Evolutionary conservation across 2,329 filamentous ascomycete species (phyloP).

Genomic region (Cladophialophora exuberans): DNA sequence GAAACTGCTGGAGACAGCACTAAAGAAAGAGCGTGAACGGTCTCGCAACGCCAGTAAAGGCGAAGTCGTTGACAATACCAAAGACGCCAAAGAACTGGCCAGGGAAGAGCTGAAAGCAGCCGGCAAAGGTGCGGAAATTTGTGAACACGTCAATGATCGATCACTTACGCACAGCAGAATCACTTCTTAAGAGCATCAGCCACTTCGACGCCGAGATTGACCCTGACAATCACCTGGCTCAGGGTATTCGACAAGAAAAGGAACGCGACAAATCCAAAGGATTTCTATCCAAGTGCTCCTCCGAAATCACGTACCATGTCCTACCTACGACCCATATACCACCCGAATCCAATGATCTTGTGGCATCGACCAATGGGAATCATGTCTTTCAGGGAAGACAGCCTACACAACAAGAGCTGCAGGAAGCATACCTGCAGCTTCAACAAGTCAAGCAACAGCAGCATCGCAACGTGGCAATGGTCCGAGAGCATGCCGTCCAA

Average conservation of each 20-base stretch:
- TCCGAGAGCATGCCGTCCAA: slow-evolving; percentile 61
- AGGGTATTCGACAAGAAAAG: slow-evolving; percentile 59
- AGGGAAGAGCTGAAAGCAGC: slow-evolving; percentile 49
- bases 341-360: slow-evolving; percentile 52
- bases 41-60: slow-evolving; percentile 58
- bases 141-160: background rate
- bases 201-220: slow-evolving; percentile 53
- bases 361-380: slow-evolving; percentile 41
- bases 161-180: slow-evolving; percentile 23
- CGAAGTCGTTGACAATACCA: slow-evolving; percentile 55
- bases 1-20: slow-evolving; percentile 81
- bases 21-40: slow-evolving; percentile 80
- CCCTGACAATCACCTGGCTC: slow-evolving; percentile 45
- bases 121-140: slow-evolving; percentile 39
- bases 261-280: slow-evolving; percentile 65
- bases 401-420: slow-evolving; percentile 59
- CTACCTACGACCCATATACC: slow-evolving; percentile 66
- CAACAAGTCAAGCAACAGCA: slow-evolving; percentile 48
- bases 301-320: slow-evolving; percentile 70
- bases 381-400: slow-evolving; percentile 53
- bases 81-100: slow-evolving; percentile 49
- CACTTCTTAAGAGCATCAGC: slow-evolving; percentile 37
- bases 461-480: slow-evolving; percentile 49
- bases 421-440: slow-evolving; percentile 63
- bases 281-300: slow-evolving; percentile 67